Conservation (phyloP, 208 protist genomes). For the Trypanosoma congolense region DNA sequence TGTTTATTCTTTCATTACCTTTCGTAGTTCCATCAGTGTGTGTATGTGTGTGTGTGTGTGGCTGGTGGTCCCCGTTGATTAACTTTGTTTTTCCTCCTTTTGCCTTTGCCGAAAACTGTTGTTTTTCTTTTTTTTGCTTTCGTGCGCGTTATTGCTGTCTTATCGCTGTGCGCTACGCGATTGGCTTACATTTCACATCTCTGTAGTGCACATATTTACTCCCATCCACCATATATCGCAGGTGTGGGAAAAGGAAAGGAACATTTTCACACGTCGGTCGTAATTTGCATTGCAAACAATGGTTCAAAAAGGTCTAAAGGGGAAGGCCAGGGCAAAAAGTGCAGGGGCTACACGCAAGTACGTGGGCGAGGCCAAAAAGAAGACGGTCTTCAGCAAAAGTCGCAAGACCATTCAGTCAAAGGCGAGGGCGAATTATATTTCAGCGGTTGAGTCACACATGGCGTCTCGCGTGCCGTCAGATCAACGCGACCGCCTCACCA, state of each 20-base stretch:
- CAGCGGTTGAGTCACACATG: conserved; percentile 75
- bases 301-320: conserved; percentile 71
- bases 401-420: conserved; percentile 50
- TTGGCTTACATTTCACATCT: too few relatives aligned
- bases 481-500: conserved; percentile 77
- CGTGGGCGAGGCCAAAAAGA: conserved; percentile 77
- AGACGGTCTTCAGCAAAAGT: conserved; percentile 63
- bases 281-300: conserved; percentile 23
- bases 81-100: too few relatives aligned
- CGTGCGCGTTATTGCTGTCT: not conserved
- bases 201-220: not conserved
- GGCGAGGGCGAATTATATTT: conserved; percentile 78
- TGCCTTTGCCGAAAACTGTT: too few relatives aligned
- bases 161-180: too few relatives aligned
- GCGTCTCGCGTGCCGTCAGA: conserved; percentile 84
- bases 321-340: conserved; percentile 73
- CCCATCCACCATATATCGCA: not conserved
- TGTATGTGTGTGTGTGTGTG: too few relatives aligned
- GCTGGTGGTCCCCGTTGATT: too few relatives aligned
- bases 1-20: too few relatives aligned
- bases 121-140: conserved; percentile 9
- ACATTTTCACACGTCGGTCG: not conserved
- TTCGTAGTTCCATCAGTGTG: too few relatives aligned
- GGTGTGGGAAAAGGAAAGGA: conserved; percentile 1
- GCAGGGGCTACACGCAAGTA: conserved; percentile 77